Evolutionary conservation across 805 yeast species (phyloP).

Genomic region (Komagataella pastoris): DNA sequence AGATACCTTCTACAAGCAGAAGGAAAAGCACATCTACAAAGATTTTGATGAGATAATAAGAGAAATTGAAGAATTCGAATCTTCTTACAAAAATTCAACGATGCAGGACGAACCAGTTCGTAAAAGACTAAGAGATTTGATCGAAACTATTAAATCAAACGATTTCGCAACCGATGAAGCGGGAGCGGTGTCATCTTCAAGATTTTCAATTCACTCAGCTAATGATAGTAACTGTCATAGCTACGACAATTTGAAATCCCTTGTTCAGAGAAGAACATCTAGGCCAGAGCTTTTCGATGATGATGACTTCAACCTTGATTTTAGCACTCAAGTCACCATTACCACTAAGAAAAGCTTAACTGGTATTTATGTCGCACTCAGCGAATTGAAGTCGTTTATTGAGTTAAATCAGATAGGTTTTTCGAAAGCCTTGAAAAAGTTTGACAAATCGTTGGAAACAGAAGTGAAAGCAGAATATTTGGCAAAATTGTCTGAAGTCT

Average conservation of each 20-base stretch:
- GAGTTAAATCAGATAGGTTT: conserved; percentile 85
- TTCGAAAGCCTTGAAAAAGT: conserved; percentile 81
- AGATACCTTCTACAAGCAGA: conserved; percentile 57
- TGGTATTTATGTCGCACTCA: conserved; percentile 55
- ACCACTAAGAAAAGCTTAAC: conserved; percentile 56
- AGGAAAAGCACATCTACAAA: conserved; percentile 43
- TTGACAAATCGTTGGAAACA: conserved; percentile 69
- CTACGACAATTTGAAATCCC: neutral
- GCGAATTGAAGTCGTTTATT: conserved; percentile 72
- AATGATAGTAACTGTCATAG: neutral
- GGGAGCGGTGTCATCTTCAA: neutral
- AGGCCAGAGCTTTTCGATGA: conserved; percentile 17
- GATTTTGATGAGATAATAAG: conserved; percentile 42
- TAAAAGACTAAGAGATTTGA: neutral
- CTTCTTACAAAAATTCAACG: conserved; percentile 11
- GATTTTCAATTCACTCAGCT: neutral
- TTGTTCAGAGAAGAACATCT: neutral
- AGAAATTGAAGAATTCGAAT: conserved; percentile 53
- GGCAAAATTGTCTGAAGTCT: conserved; percentile 27
- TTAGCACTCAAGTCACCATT: conserved; percentile 38
- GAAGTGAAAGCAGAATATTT: conserved; percentile 48
- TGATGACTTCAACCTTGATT: conserved; percentile 21
- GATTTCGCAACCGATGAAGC: neutral
- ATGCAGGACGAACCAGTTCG: neutral
- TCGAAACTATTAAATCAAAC: neutral